Conservation (phyloP, 2,329 filamentous ascomycete genomes). For the Epichloe sylvatica region DNA sequence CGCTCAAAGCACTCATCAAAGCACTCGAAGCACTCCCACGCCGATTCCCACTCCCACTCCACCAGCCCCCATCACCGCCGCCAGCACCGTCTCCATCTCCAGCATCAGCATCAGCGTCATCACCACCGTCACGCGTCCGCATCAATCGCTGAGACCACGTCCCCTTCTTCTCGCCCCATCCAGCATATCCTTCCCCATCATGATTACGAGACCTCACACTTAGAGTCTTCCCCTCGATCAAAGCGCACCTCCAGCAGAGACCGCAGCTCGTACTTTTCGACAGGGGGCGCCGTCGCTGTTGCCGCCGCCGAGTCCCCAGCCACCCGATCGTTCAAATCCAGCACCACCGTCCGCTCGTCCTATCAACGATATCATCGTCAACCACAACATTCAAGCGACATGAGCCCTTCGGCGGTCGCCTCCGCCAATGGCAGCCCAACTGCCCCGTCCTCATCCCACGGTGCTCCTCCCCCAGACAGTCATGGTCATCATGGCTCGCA, state of each 20-base stretch:
- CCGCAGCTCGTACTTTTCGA: conserved; percentile 17
- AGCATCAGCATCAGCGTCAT: conserved; percentile 16
- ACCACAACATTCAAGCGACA: conserved; percentile 25
- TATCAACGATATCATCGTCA: conserved; percentile 20
- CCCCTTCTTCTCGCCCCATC: conserved; percentile 18
- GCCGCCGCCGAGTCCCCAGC: conserved; percentile 29
- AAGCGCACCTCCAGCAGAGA: conserved; percentile 55
- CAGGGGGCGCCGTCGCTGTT: conserved; percentile 31
- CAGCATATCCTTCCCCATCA: conserved; percentile 39
- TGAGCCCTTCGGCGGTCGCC: conserved; percentile 36
- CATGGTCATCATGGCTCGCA: conserved; percentile 20
- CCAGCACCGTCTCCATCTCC: conserved; percentile 11
- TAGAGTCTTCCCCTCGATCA: conserved; percentile 41
- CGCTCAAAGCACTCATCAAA: too few relatives aligned
- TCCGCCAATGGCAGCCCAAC: conserved; percentile 37
- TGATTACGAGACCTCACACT: conserved; percentile 60
- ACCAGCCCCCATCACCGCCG: conserved; percentile 2
- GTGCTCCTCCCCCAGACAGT: conserved; percentile 27
- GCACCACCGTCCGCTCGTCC: conserved; percentile 34
- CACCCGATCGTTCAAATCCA: conserved; percentile 27
- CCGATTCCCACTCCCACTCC: conserved; percentile 3
- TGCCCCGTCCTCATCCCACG: conserved; percentile 32
- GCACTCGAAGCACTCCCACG: too few relatives aligned
- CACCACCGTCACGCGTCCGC: conserved; percentile 27
- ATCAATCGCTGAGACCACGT: conserved; percentile 14